Evolutionary conservation across 2,329 filamentous ascomycete species (phyloP).

Genomic region (Pseudogymnoascus sp.): DNA sequence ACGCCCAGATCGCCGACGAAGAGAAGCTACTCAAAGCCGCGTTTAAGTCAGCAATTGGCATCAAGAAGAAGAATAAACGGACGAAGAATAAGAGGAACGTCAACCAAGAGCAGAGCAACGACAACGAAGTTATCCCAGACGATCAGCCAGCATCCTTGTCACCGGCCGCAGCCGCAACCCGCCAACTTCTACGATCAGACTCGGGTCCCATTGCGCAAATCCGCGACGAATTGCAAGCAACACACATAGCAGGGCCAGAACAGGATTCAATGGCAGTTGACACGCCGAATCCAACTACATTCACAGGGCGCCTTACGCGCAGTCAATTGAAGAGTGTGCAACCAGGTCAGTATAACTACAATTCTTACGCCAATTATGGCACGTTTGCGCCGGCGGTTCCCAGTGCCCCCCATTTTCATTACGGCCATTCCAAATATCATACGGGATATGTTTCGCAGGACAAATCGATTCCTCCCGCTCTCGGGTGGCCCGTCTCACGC

Average conservation of each 20-base stretch:
- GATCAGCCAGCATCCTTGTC: slow-evolving; percentile 3
- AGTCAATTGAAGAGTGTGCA: slow-evolving; percentile 23
- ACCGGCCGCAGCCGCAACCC: background rate
- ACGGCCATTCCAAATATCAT: background rate
- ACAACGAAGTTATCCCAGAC: slow-evolving; percentile 7
- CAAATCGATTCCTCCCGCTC: background rate
- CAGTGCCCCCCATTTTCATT: slow-evolving; percentile 1
- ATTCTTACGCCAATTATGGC: slow-evolving; percentile 12
- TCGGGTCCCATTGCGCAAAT: background rate
- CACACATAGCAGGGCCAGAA: background rate
- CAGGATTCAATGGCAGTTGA: background rate
- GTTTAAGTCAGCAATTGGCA: slow-evolving; percentile 26
- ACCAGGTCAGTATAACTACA: slow-evolving; percentile 27
- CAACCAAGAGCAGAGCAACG: background rate
- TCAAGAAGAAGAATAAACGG: slow-evolving; percentile 22
- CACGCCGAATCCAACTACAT: background rate
- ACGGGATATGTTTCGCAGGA: background rate
- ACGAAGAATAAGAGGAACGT: slow-evolving; percentile 19
- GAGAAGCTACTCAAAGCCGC: slow-evolving; percentile 28
- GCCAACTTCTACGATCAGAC: slow-evolving; percentile 2
- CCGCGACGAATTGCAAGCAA: slow-evolving; percentile 1
- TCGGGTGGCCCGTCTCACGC: background rate
- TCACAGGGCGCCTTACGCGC: slow-evolving; percentile 21
- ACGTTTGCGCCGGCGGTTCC: slow-evolving; percentile 6
- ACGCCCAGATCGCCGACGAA: slow-evolving; percentile 19